phyloP scores from a whole-genome alignment of 192 early-diverging fungal species.

The Mycoemilia scoparia region DNA sequence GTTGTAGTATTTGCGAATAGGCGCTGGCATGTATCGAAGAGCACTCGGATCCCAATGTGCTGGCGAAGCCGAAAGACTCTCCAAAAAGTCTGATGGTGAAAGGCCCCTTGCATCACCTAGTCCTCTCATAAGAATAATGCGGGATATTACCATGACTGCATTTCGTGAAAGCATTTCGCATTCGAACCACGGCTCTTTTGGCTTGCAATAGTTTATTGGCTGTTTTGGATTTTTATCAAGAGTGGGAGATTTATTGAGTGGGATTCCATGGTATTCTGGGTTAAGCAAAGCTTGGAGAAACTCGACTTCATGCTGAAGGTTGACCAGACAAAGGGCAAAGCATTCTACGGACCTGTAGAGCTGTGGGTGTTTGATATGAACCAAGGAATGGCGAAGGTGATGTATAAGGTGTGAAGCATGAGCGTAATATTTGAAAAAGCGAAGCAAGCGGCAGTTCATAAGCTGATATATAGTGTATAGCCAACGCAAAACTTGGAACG shows the following conservation, averaged over 20 bases:
- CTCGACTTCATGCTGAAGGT: constrained; percentile 25
- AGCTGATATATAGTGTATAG: constrained; percentile 54
- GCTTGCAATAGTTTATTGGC: constrained; percentile 12
- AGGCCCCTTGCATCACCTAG: constrained; percentile 21
- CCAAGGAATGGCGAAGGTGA: constrained; percentile 46
- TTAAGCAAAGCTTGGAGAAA: constrained; percentile 27
- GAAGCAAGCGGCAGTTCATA: constrained; percentile 52
- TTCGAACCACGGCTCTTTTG: constrained; percentile 27
- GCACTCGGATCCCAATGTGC: constrained; percentile 21
- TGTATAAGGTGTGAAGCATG: constrained; percentile 44
- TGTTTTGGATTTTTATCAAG: no score
- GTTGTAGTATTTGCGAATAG: constrained; percentile 19
- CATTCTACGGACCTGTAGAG: constrained; percentile 48
- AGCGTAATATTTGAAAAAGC: constrained; percentile 53
- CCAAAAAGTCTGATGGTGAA: constrained; percentile 17
- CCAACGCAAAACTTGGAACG: constrained; percentile 37
- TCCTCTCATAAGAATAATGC: constrained; percentile 23
- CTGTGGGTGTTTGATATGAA: constrained; percentile 42
- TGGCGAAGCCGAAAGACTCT: constrained; percentile 16
- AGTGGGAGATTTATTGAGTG: no score
- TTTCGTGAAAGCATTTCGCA: constrained; percentile 28
- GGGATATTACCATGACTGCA: constrained; percentile 25
- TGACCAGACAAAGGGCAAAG: constrained; percentile 43
- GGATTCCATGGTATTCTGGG: constrained; percentile 25
- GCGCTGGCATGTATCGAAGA: constrained; percentile 17